Evolutionary conservation across 73 alveolate genomes (phyloP), one percentile per base, ranked within the genome.

Genomic region (Breviolum minutum): DNA sequence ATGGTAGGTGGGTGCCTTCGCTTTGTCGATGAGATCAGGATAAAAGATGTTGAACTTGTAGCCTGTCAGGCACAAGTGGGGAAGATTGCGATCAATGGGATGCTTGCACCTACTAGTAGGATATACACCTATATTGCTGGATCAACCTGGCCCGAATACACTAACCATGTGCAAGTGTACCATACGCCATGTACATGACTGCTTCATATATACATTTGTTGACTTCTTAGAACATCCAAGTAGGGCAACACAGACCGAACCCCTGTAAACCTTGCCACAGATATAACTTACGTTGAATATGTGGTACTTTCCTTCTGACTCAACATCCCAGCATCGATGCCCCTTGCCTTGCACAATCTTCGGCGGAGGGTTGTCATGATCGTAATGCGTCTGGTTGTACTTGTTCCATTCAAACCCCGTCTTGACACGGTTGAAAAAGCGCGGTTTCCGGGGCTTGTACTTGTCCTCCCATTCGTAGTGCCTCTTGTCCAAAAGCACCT

Each of bases 351-450:
- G 99, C 71, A 99, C 99, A 26, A 99, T 99, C 99, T 99, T 99
- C 17, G 99, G 99, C 2, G 99, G 99, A 20, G 99, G 99, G 99
- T 99, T 99, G 99, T 99, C 99, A 63, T 99, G 99, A 91, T 99
- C 99, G 99, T 99, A 99, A 99, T 99, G 99, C 63, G 99, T 99
- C 99, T 99, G 99, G 99, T 99, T 99, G 99, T 99, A 99, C 95
- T 99, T 99, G 99, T 99, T 99, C 99, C 99, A 99, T 99, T 99
- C 99, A 90, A 99, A 99, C 64, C 99, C 99, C 95, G 99, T 99
- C 99, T 99, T 99, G 30, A 99, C 99, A 26, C 99, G 64, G 91
- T 95, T 95, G 99, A 95, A 95, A 82, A 95, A 95, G 22, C 99
- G 86, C 7, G 99, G 99, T 91, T 95, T 95, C 19, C 99, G 80